Evolutionary conservation across 2,329 filamentous ascomycete genomes (phyloP), one percentile per base, ranked within the genome.

Genomic region (Myriosclerotinia curreyana): DNA sequence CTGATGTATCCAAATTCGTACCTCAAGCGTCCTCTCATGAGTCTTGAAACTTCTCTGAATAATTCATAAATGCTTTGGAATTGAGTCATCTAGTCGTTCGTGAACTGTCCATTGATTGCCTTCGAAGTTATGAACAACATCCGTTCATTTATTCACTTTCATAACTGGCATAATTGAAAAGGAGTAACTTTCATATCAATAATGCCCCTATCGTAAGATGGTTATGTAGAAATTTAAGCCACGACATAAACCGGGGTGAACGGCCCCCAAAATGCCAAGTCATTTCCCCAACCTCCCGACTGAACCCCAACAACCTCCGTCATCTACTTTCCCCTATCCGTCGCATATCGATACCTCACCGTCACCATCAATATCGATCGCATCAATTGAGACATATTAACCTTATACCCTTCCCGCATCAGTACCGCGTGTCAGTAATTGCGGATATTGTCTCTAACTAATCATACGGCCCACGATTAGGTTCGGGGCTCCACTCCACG

Each of bases 321-420:
- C 55, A 58, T 48, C 20, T 25, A 12, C 48, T 48, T 58, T 48
- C 55, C 42, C 42, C 42, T 58, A 58, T 58, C 42, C 55, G 12
- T 25, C 31, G 55, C 42, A 48, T 49, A 48, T 58, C 54, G 54
- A 58, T 58, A 48, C 53, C 53, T 56, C 53, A 56, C 53, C 53
- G 53, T 56, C 52, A 22, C 22, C 28, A 56, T 56, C 54, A 46
- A 56, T 46, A 56, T 56, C 54, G 54, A 56, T 56, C 34, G 55
- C 55, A 48, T 12, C 55, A 22, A 48, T 28, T 42, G 17, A 55
- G 53, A 55, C 53, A 55, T 42, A 20, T 55, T 42, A 55, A 31
- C 53, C 53, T 55, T 55, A 55, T 48, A 17, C 28, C 9, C 42
- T 5, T 56, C 40, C 54, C 25, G 54, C 40, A n/a, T 46, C 40